phyloP scores from a whole-genome alignment of 176 grass and related monocot genomes.

The Themeda triandra region DNA sequence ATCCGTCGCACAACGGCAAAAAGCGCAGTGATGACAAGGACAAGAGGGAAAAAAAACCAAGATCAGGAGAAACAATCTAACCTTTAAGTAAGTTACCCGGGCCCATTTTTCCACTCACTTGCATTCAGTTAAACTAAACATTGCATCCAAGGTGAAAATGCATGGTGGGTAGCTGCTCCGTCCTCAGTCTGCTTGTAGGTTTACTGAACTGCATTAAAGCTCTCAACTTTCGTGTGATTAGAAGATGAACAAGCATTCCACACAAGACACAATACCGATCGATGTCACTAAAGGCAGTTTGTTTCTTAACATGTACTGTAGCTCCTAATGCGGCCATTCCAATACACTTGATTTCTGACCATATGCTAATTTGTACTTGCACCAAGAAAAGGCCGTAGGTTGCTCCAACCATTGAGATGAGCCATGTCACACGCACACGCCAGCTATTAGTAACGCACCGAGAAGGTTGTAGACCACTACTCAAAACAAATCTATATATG shows the following conservation, averaged over 20 bases:
- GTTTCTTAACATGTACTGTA: not conserved
- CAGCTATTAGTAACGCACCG: not conserved
- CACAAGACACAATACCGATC: too few relatives aligned
- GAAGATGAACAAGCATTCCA: not conserved
- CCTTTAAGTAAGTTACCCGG: too few relatives aligned
- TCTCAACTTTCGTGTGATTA: not conserved
- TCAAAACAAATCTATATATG: not conserved
- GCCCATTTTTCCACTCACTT: too few relatives aligned
- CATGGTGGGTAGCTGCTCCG: too few relatives aligned
- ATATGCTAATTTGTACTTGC: not conserved
- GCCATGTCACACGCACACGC: not conserved
- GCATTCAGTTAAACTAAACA: too few relatives aligned
- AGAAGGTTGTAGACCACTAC: not conserved
- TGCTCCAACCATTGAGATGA: not conserved
- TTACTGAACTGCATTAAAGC: too few relatives aligned
- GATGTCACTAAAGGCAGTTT: not conserved
- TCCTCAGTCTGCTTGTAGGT: too few relatives aligned
- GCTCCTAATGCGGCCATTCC: not conserved
- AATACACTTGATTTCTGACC: not conserved
- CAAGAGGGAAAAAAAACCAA: too few relatives aligned
- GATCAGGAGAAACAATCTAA: too few relatives aligned
- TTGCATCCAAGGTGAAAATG: too few relatives aligned
- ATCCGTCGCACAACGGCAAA: too few relatives aligned
- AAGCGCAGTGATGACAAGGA: too few relatives aligned
- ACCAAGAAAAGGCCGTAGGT: not conserved